Evolutionary conservation across 805 yeast species (phyloP), one percentile per base, ranked within the genome.

Genomic region (Teunomyces lycoperdinae): DNA sequence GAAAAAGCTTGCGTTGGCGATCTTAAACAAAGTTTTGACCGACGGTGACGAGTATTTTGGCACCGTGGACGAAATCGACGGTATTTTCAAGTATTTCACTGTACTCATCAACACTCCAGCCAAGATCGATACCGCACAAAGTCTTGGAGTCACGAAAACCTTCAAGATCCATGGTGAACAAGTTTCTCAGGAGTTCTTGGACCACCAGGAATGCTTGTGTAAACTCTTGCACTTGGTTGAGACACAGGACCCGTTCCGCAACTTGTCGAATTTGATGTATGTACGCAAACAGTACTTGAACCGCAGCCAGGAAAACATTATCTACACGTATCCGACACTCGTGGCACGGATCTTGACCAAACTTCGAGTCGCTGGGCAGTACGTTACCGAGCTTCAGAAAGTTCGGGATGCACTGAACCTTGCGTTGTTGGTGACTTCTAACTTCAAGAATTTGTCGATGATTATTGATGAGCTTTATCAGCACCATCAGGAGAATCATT

Each of bases 401-500:
- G 51, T 55, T 41, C 54, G 58, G 34, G 52, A 62, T 49, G 50
- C 65, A 43, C 29, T 56, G 16, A 54, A 51, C 29, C 61, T 60
- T 32, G 60, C 55, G 16, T 54, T 62, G 45, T 43, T 66, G 43
- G 64, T 75, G 31, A 77, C 79, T 14, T 73, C 76, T 39, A 70
- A 83, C n/a, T 87, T 91, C 73, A 89, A 88, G 56, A 87, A 84
- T 56, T 67, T 87, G 8, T 83, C 92, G 9, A 75, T 84, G 27
- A 73, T 85, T 7, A 78, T 86, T 30, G 84, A 81, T 54, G 96
- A 89, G 54, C 66, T 92, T 45, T 81, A 76, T 53, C 69, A 67
- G 43, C 47, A 64, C 51, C 68, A 70, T 49, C 67, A 63, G 34
- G 64, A 65, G 38, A 54, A 45, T 46, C 58, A 61, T 34, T 63